Evolutionary conservation across 2,329 filamentous ascomycete genomes (phyloP).

Genomic region (Neofusicoccum kwambonambiense): DNA sequence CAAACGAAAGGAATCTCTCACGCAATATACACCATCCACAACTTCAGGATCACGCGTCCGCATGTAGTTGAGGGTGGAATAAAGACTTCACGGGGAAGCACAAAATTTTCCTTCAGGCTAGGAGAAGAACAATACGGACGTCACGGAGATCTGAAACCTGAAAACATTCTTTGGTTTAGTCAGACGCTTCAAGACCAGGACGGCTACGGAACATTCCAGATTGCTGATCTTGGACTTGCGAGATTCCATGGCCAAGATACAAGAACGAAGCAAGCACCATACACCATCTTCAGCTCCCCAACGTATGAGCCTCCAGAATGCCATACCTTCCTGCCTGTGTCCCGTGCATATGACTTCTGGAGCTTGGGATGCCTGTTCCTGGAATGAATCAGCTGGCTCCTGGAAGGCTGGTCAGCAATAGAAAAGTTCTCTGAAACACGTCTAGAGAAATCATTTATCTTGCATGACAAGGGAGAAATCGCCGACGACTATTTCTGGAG

Average conservation of each 20-base stretch:
- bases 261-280: too few relatives aligned
- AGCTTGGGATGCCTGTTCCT: conserved; percentile 18
- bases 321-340: too few relatives aligned
- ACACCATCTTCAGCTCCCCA: too few relatives aligned
- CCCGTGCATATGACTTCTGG: too few relatives aligned
- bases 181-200: not conserved
- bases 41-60: too few relatives aligned
- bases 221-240: not conserved
- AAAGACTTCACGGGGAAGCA: too few relatives aligned
- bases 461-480: not conserved
- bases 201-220: not conserved
- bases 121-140: conserved; percentile 29
- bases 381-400: conserved; percentile 30
- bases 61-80: too few relatives aligned
- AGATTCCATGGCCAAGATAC: too few relatives aligned
- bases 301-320: too few relatives aligned
- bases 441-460: not conserved
- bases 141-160: conserved; percentile 38
- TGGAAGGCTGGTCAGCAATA: conserved; percentile 20
- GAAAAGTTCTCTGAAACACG: conserved; percentile 7
- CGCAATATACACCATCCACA: too few relatives aligned
- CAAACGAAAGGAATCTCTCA: too few relatives aligned
- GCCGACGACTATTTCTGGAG: conserved; percentile 12
- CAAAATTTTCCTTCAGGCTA: not conserved
- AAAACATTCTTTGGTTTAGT: conserved; percentile 37